Evolutionary conservation across 1,284 basidiomycete species (phyloP).

Genomic region (Naganishia sp.): DNA sequence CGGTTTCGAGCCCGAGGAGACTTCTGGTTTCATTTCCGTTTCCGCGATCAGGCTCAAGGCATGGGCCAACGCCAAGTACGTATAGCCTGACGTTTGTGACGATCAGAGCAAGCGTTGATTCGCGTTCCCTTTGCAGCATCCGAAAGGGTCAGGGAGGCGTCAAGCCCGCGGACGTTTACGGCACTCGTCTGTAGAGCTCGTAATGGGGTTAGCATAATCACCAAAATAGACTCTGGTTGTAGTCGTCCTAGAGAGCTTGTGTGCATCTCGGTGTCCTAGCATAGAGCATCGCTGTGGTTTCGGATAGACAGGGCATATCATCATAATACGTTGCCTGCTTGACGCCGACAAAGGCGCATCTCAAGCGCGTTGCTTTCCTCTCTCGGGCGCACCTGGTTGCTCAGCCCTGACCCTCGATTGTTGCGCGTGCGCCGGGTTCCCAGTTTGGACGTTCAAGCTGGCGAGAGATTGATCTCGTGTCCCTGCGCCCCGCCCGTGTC

Average conservation of each 20-base stretch:
- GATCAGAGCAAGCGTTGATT: background rate
- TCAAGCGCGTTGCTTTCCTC: too few species aligned
- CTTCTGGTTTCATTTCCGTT: slow-evolving; percentile 90
- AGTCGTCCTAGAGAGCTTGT: background rate
- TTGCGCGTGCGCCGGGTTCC: too few species aligned
- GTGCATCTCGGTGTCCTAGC: background rate
- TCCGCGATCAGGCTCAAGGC: slow-evolving; percentile 95
- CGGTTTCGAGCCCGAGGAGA: slow-evolving; percentile 91
- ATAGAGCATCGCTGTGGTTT: slow-evolving; percentile 1
- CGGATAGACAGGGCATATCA: slow-evolving; percentile 18
- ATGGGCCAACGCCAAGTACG: slow-evolving; percentile 58
- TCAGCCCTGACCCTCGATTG: too few species aligned
- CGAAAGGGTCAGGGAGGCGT: slow-evolving; percentile 78
- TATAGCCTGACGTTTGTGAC: slow-evolving; percentile 4
- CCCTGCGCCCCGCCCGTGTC: too few species aligned
- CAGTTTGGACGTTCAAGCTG: too few species aligned
- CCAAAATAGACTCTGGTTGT: slow-evolving; percentile 15
- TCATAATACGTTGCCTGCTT: slow-evolving; percentile 10
- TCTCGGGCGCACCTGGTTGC: background rate
- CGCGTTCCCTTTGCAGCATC: slow-evolving; percentile 58
- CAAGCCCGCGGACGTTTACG: slow-evolving; percentile 73
- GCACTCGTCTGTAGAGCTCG: slow-evolving; percentile 48
- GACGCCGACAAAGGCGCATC: background rate
- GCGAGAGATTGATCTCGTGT: too few species aligned
- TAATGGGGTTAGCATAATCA: background rate